These are phyloP conservation scores for Theobroma grandiflorum DNA, from an alignment of 441 rosid genomes.

Conservation along the genomic window DNA sequence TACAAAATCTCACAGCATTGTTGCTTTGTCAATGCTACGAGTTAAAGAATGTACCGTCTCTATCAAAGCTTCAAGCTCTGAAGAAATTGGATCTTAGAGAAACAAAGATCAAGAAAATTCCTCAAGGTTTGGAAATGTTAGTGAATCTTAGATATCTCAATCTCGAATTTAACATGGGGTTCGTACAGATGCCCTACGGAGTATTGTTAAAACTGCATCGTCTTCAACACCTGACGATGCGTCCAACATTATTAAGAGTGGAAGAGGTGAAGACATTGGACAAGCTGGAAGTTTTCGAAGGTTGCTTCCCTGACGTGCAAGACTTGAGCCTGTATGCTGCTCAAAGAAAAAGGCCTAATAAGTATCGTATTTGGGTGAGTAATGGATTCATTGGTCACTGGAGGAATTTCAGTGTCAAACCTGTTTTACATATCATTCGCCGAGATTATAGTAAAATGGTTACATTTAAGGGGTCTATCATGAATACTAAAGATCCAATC, in stretches of 20 bases:
- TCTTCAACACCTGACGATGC: not conserved
- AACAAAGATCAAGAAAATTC: not conserved
- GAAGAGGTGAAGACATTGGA: not conserved
- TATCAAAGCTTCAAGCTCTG: not conserved
- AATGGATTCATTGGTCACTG: not conserved
- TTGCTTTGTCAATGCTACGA: accelerated
- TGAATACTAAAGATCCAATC: not conserved
- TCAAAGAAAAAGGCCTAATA: not conserved
- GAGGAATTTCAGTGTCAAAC: no score
- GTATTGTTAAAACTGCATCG: not conserved
- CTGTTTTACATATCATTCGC: no score
- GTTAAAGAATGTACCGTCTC: not conserved
- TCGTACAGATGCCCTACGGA: not conserved
- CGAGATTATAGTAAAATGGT: not conserved
- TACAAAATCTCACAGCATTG: slow-evolving; percentile 3
- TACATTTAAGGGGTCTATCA: no score
- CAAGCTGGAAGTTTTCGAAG: not conserved
- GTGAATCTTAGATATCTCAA: not conserved
- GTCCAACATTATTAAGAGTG: not conserved
- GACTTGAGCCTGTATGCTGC: not conserved
- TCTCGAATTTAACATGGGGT: accelerated
- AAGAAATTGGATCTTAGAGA: not conserved
- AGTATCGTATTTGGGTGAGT: not conserved
- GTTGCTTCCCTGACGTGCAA: not conserved
- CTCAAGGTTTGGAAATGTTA: slow-evolving; percentile 1